Base-by-base conservation (phyloP, 108 stramenopile genomes). In the Cyclotella choctawhatcheeana region DNA sequence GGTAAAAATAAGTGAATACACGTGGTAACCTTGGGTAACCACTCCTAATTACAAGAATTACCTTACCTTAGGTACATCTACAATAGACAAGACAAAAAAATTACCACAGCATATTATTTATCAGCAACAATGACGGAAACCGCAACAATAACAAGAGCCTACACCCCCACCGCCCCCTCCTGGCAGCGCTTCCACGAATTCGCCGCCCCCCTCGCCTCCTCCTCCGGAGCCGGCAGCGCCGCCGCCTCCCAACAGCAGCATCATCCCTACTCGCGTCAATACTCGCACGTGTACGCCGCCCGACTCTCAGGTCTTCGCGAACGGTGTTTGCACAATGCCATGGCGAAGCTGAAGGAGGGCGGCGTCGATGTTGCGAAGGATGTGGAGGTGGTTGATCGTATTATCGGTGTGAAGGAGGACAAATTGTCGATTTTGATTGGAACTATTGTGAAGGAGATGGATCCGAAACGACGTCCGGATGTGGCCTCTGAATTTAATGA, bases 191-290 rank as follows among this genome's bases (percentile, higher is more conserved):
- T 82, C 59, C 66, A 78, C 40, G 62, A 74, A 44, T 68, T 63
- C 30, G 66, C 64, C 59, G 72, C 68, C 2, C 79, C 79, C 33
- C 58, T 61, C 2, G 18, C 24, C 20, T 80, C 79, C 59, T 58
- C 26, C 51, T 74, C 53, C 0, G 67, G 78, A 2, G 72, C 58
- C 32, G 78, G 78, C 16, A 33, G 54, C 45, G 72, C 78, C 26
- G 69, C 74, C 5, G 32, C 35, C 0, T 59, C 37, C 64, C 32
- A 44, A 27, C 35, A 69, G 25, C 48, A 72, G 21, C 55, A 53
- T 25, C 76, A 87, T 68, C 87, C 85, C 10, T 95, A 95, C 77
- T 68, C 85, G 63, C 87, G 90, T 22, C 94, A 95, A 69, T 95
- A 92, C 74, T 85, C 90, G 5, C 91, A 92, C 71, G 87, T 92